A percentile compares a stretch with the other conserved stretches of the same genome.
Evolutionary conservation across 306 rosid genomes (phyloP).

Genomic region (Vicia sativa): DNA sequence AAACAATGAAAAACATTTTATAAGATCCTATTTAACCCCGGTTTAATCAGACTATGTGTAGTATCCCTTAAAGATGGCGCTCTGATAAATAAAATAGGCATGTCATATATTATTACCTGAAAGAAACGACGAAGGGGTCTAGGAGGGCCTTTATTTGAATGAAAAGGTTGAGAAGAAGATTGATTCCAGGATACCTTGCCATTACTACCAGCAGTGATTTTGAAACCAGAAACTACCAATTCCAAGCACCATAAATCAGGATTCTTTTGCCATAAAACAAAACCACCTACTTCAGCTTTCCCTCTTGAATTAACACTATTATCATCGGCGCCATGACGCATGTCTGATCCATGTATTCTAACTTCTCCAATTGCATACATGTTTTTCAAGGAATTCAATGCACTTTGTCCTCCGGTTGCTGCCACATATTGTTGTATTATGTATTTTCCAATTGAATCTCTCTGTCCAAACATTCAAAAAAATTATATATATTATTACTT

Average conservation of each 20-base stretch:
- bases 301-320: constrained; percentile 48
- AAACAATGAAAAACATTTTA: no score
- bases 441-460: constrained; percentile 74
- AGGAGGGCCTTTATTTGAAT: constrained; percentile 83
- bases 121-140: constrained; percentile 93
- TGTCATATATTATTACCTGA: constrained; percentile 47
- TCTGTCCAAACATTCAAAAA: constrained; percentile 44
- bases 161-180: constrained; percentile 75
- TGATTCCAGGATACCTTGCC: constrained; percentile 84
- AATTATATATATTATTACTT: neutral
- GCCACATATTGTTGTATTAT: constrained; percentile 88
- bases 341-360: constrained; percentile 64
- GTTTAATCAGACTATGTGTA: no score
- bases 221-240: constrained; percentile 82
- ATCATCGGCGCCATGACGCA: constrained; percentile 54
- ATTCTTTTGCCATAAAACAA: constrained; percentile 88
- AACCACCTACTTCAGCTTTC: constrained; percentile 75
- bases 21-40: no score
- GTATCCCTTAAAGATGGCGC: no score
- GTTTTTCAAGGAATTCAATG: constrained; percentile 60
- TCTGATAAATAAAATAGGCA: neutral
- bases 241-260: constrained; percentile 89
- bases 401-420: constrained; percentile 74
- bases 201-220: constrained; percentile 79
- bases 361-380: constrained; percentile 90